Base-by-base conservation (phyloP, 2,329 filamentous ascomycete species). In the Cryphonectria carpinicola region DNA sequence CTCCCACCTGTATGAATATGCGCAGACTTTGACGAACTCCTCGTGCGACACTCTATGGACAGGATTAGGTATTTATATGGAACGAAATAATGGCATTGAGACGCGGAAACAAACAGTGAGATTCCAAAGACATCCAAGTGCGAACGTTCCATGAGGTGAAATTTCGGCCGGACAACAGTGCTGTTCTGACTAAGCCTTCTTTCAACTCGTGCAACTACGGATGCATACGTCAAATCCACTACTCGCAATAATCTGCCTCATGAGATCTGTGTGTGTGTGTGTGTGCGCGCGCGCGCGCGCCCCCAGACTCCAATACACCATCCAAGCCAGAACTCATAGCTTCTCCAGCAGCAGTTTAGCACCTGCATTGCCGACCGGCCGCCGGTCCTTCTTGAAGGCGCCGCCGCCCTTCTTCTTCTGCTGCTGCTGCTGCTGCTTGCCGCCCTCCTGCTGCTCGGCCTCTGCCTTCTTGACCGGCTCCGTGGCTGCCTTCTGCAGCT, bases 401-500 rank as follows among this genome's bases (percentile, higher is more conserved):
- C 76, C 75, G 76, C 83, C 83, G 76, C 83, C 83, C 72, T 81
- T 78, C 74, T 82, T 82, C 75, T 32, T 32, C 32, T 32, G 32
- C 32, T 32, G 32, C 32, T 32, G 28, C 28, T 32, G 28, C 28
- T 32, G 32, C 32, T 87, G 86, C 74, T 82, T 81, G 39, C 71
- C 77, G 39, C 70, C 77, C 83, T 78, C 78, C 67, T 83, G 81
- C 67, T 82, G 84, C 60, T 84, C 84, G 46, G 84, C 85, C 75
- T 85, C 84, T 65, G 82, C 86, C 76, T 80, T 77, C 0, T 81
- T 82, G 77, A 84, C 86, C 78, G 87, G 87, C 77, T 86, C 84
- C 6, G 81, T 86, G 1, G 91, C 90, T 13, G 91, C 91, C 79
- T 88, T 89, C 78, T 93, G 85, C 70, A 97, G 82, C 72, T 83